A percentile compares a stretch with the other conserved stretches of the same genome.
phyloP scores from a whole-genome alignment of 331 rosid genomes.

The Dryas integrifolia region DNA sequence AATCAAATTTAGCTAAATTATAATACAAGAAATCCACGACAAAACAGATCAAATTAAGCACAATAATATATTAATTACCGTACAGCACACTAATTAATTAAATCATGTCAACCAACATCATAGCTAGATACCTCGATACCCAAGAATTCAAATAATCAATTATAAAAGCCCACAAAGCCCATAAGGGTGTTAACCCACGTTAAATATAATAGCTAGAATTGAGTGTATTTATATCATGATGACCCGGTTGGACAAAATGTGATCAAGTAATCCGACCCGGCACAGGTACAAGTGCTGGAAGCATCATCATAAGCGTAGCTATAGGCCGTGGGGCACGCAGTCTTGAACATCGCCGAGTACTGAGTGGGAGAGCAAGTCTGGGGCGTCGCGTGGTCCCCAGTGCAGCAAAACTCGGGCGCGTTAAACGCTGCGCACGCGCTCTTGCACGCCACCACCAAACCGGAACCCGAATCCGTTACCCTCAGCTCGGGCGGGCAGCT shows the following conservation, averaged over 20 bases:
- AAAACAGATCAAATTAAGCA: too few species aligned
- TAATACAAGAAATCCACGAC: too few species aligned
- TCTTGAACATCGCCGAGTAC: constrained; percentile 76
- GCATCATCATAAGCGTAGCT: constrained; percentile 93
- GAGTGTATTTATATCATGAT: neutral
- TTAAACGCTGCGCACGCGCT: constrained; percentile 85
- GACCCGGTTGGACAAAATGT: constrained; percentile 63
- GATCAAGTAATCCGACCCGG: constrained; percentile 62
- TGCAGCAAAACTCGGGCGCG: constrained; percentile 69
- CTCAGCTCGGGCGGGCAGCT: constrained; percentile 67
- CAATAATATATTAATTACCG: too few species aligned
- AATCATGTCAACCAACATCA: too few species aligned
- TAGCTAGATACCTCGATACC: too few species aligned
- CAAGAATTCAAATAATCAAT: too few species aligned
- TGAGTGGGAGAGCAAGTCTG: constrained; percentile 69
- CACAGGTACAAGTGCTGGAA: constrained; percentile 81
- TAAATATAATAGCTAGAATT: too few species aligned
- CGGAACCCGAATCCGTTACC: constrained; percentile 32
- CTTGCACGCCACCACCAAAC: constrained; percentile 69
- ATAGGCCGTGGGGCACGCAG: constrained; percentile 79
- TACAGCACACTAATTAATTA: too few species aligned
- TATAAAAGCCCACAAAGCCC: too few species aligned
- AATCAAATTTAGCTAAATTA: too few species aligned
- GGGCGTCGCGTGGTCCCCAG: constrained; percentile 69
- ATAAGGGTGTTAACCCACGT: too few species aligned